These are phyloP conservation scores for Tuber aestivum DNA, from an alignment of 495 filamentous ascomycete species.

Conservation along the genomic window DNA sequence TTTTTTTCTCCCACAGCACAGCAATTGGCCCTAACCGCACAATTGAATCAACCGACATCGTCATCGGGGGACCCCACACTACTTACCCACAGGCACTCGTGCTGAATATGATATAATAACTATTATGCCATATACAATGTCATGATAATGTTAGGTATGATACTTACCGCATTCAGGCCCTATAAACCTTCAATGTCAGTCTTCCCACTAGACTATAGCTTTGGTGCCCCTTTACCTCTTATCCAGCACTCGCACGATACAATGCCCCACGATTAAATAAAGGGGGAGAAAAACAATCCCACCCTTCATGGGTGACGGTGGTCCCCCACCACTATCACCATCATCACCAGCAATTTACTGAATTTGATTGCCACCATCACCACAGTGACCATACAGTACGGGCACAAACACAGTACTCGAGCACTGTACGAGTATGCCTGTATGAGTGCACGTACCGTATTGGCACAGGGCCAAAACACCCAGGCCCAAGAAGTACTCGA, in stretches of 20 bases:
- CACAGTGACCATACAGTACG: background rate
- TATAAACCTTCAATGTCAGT: background rate
- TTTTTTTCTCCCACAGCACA: background rate
- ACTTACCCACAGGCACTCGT: background rate
- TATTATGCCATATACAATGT: no score
- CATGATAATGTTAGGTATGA: background rate
- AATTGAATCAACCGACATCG: background rate
- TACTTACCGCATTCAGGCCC: background rate
- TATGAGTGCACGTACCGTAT: background rate
- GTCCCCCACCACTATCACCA: slow-evolving; percentile 2
- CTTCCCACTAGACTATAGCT: background rate
- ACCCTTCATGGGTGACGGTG: background rate
- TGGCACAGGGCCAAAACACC: background rate
- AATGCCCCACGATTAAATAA: background rate
- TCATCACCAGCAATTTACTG: slow-evolving; percentile 4
- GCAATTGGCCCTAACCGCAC: background rate
- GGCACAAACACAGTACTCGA: background rate
- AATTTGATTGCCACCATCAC: background rate
- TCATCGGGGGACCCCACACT: background rate
- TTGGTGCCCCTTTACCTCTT: background rate
- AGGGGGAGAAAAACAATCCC: background rate
- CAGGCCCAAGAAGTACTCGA: background rate
- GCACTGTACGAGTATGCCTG: background rate
- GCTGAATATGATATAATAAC: no score
- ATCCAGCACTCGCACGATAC: background rate